phyloP scores from a whole-genome alignment of 768 basidiomycete genomes.

The Hemileccinum rubropunctum region DNA sequence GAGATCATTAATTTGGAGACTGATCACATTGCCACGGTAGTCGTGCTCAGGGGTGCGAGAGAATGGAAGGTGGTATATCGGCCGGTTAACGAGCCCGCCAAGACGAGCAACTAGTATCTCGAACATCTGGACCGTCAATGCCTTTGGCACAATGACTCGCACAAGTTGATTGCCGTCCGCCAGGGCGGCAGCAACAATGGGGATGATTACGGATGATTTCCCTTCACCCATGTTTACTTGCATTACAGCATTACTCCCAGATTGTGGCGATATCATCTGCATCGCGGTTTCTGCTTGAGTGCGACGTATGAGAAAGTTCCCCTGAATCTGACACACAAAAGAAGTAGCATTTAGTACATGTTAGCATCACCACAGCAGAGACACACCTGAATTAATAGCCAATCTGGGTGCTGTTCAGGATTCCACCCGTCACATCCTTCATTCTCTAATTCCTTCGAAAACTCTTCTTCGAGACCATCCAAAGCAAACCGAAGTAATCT shows the following conservation, averaged over 20 bases:
- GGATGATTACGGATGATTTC: neutral
- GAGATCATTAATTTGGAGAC: slow-evolving; percentile 18
- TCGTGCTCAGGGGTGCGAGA: slow-evolving; percentile 18
- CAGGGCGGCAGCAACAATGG: neutral
- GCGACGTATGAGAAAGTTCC: slow-evolving; percentile 35
- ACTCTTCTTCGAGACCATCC: neutral
- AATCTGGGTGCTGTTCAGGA: neutral
- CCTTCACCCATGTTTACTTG: neutral
- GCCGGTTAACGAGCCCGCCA: slow-evolving; percentile 32
- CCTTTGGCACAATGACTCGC: slow-evolving; percentile 7
- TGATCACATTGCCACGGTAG: too few relatives aligned
- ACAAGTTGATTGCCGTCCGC: neutral
- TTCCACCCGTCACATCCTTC: neutral
- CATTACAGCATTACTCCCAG: neutral
- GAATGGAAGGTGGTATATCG: neutral
- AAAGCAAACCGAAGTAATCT: slow-evolving; percentile 19
- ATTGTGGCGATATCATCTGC: neutral
- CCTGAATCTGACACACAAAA: neutral
- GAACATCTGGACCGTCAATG: neutral
- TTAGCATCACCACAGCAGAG: neutral
- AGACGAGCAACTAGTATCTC: slow-evolving; percentile 29
- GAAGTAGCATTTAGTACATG: neutral
- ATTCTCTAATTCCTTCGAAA: neutral
- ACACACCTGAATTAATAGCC: neutral
- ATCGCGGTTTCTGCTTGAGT: neutral